A percentile compares a stretch with the other conserved stretches of the same genome.
Conservation (phyloP, 495 filamentous ascomycete species). For the Lepraria neglecta region DNA sequence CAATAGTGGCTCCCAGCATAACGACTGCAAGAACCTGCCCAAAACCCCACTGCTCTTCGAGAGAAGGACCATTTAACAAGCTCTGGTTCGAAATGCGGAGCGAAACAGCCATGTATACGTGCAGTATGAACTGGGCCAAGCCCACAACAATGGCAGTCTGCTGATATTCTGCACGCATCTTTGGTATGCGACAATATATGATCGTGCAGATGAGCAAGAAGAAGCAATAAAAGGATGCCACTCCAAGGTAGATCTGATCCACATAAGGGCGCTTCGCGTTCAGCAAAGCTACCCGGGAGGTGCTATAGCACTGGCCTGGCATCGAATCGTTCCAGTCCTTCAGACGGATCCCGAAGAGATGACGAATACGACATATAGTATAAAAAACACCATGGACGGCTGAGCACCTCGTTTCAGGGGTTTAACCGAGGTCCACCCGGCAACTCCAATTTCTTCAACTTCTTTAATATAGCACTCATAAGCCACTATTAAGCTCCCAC, state of each 20-base stretch:
- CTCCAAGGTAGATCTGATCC: conserved; percentile 5
- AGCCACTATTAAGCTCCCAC: too few relatives aligned
- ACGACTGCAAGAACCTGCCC: conserved; percentile 5
- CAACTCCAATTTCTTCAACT: too few relatives aligned
- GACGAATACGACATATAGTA: not conserved
- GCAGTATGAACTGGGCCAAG: not conserved
- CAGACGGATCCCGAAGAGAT: conserved; percentile 1
- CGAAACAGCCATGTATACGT: not conserved
- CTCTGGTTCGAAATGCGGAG: conserved; percentile 4
- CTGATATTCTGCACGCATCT: not conserved
- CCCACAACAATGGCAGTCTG: not conserved
- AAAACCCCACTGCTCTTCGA: conserved; percentile 6
- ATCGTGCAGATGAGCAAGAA: not conserved
- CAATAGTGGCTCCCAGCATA: not conserved
- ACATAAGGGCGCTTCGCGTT: not conserved
- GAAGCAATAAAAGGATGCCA: not conserved
- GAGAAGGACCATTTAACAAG: not conserved
- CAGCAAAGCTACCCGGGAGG: not conserved
- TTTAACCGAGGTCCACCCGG: too few relatives aligned
- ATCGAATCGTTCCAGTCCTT: not conserved
- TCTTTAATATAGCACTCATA: too few relatives aligned
- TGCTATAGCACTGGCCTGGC: conserved; percentile 6
- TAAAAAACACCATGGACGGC: too few relatives aligned
- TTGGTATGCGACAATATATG: not conserved
- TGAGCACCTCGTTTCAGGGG: too few relatives aligned